These are phyloP conservation scores for Sorghum bicolor DNA, from an alignment of 176 grass and related monocot species.

Conservation along the genomic window Sorghum_bicolor_NCBIv3 NC_012876.2:8306001-8306500, in stretches of 20 bases:
- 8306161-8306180: background rate
- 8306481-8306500: conserved; percentile 11
- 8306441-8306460: conserved; percentile 13
- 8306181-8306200: conserved; percentile 10
- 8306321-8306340: conserved; percentile 1
- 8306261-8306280: background rate
- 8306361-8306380: background rate
- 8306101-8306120: background rate
- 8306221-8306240: conserved; percentile 8
- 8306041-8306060: conserved; percentile 70
- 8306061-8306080: conserved; percentile 67
- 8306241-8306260: conserved; percentile 2
- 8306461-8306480: background rate
- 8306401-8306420: background rate
- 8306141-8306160: background rate
- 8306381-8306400: background rate
- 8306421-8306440: conserved; percentile 1
- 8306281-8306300: background rate
- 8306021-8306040: conserved; percentile 89
- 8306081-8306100: conserved; percentile 63
- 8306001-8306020: conserved; percentile 97
- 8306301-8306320: conserved; percentile 10
- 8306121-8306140: background rate
- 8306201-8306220: conserved; percentile 22
- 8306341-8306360: background rate